These are phyloP conservation scores for Tardiomyces depauwii DNA, from an alignment of 1,139 yeast species.

Conservation along the genomic window DNA sequence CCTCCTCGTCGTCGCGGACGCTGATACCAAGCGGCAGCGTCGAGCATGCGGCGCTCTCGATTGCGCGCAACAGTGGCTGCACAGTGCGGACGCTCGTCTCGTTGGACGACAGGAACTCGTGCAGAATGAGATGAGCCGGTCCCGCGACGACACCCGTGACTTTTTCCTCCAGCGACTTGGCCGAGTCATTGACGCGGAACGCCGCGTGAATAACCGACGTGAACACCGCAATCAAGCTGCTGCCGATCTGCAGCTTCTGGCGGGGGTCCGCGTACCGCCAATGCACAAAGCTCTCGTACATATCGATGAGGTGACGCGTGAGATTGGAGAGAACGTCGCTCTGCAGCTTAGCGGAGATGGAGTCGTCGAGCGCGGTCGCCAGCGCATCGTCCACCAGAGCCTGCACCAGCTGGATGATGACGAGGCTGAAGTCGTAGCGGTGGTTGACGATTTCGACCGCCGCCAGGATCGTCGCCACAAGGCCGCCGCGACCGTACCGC, in stretches of 20 bases:
- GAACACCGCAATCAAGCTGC: constrained; percentile 44
- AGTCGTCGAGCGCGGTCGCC: constrained; percentile 22
- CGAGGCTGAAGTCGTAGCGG: constrained; percentile 50
- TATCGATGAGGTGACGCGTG: constrained; percentile 44
- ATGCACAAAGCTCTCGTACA: constrained; percentile 63
- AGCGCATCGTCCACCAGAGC: constrained; percentile 46
- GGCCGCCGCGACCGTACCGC: constrained; percentile 58
- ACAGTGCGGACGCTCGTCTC: constrained; percentile 41
- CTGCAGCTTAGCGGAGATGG: constrained; percentile 36
- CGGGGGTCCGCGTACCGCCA: constrained; percentile 51
- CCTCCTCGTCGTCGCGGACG: constrained; percentile 29
- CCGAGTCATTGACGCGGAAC: constrained; percentile 44
- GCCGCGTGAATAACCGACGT: constrained; percentile 42
- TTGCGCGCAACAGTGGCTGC: constrained; percentile 41
- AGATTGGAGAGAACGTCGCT: constrained; percentile 46
- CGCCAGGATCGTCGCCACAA: constrained; percentile 52
- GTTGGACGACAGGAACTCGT: constrained; percentile 45
- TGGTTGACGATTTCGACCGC: constrained; percentile 65
- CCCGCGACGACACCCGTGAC: constrained; percentile 40
- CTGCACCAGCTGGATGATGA: constrained; percentile 44
- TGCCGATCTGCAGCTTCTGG: constrained; percentile 57
- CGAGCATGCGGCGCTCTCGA: constrained; percentile 31
- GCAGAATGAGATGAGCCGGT: constrained; percentile 40
- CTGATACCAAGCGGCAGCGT: constrained; percentile 30
- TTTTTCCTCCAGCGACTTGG: constrained; percentile 28